Base-by-base conservation (phyloP, 495 filamentous ascomycete species). In the Chaetomium cochliodes region DNA sequence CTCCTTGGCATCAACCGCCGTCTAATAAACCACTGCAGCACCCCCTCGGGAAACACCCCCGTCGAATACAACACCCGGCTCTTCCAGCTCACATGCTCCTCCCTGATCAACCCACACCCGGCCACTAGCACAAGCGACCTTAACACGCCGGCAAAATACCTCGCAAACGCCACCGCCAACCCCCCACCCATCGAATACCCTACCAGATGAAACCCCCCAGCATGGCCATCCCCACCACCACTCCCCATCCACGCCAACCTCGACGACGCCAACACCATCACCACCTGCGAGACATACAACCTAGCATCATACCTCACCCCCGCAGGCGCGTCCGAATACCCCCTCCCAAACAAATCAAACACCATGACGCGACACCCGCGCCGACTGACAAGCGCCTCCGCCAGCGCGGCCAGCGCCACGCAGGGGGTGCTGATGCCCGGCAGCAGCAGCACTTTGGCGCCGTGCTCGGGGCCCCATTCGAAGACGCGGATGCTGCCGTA, bases 151-250 rank as follows among this genome's bases (percentile, higher is more conserved):
- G 90, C 85, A 69, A 92, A 91, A 67, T 82, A 85, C 6, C 84
- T 81, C 0, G 90, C 86, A 70, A 96, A 94, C 15, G 84, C 78
- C 3, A 86, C 87, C 3, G 85, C 83, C 39, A 96, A 84, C 16
- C 87, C 90, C 46, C 92, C 92, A 25, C 92, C 92, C 12, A 97
- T 82, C 0, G 90, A 93, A 73, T 93, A 96, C 0, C 92, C 92
- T 20, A 93, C 77, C 13, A 96, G 69, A 30, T 85, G 84, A 71
- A 96, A 91, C 66, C 66, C 76, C 42, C 46, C 46, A 2, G 12
- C 18, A n/a, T n/a, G n/a, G n/a, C n/a, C n/a, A n/a, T n/a, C n/a
- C n/a, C n/a, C n/a, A n/a, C n/a, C n/a, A n/a, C n/a, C n/a, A n/a
- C n/a, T n/a, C 46, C n/a, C 46, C 11, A 76, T 80, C 80, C 81